phyloP scores from a whole-genome alignment of 352 stramenopile genomes.

The Globisporangium radiosum region DNA sequence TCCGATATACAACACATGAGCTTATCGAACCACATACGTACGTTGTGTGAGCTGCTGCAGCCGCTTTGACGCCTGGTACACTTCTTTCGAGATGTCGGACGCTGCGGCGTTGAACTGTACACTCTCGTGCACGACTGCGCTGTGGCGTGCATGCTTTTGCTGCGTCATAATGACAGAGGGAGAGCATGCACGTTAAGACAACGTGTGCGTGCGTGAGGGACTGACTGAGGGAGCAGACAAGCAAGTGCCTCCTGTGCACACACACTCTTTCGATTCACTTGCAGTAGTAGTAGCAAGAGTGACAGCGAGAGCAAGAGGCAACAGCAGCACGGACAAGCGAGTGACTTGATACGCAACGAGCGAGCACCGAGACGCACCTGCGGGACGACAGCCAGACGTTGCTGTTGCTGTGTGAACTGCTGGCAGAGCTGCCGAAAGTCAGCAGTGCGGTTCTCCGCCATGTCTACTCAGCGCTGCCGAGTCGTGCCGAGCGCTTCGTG shows the following conservation, averaged over 20 bases:
- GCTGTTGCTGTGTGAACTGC: slow-evolving; percentile 36
- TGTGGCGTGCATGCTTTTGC: slow-evolving; percentile 29
- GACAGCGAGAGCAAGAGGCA: neutral
- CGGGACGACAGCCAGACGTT: slow-evolving; percentile 8
- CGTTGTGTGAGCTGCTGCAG: slow-evolving; percentile 75
- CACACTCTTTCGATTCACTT: too few species aligned
- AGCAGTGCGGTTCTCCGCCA: slow-evolving; percentile 62
- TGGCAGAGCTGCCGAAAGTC: slow-evolving; percentile 68
- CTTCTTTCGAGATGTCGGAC: slow-evolving; percentile 79
- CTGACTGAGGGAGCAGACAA: too few species aligned
- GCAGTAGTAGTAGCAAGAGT: neutral
- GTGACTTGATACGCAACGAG: neutral
- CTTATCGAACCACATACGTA: slow-evolving; percentile 20
- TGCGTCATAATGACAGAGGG: slow-evolving; percentile 1
- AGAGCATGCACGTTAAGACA: neutral
- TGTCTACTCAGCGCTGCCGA: neutral
- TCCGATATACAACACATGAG: too few species aligned
- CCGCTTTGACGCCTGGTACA: slow-evolving; percentile 70
- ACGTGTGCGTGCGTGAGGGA: too few species aligned
- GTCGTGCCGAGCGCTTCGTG: too few species aligned
- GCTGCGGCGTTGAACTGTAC: slow-evolving; percentile 74
- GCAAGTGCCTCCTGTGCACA: too few species aligned
- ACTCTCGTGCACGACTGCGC: slow-evolving; percentile 52
- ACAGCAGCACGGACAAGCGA: neutral
- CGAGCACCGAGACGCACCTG: slow-evolving; percentile 15